Evolutionary conservation across 208 protist genomes (phyloP), one percentile per base, ranked within the genome.

Genomic region (Trypanosoma platydactyli): DNA sequence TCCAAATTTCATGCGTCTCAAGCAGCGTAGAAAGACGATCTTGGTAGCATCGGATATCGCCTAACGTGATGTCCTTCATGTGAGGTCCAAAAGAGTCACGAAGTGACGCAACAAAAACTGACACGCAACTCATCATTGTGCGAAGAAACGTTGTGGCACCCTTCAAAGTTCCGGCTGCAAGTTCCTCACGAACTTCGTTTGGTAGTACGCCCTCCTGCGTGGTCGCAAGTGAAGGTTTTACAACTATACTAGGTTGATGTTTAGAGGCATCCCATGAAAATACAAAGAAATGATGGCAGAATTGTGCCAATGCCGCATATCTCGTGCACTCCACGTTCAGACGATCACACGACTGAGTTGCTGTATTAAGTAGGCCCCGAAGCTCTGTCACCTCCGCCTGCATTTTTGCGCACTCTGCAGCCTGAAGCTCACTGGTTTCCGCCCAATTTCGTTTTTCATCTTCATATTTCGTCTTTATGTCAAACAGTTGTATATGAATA

Each of bases 401-500:
- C n/a, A 88, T 60, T 42, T 16, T 53, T 3, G 33, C 0, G 5
- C 29, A n/a, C 48, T 73, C 68, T 25, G 51, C 24, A 9, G 33
- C 29, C n/a, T 24, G 51, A 11, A 50, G 52, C 41, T 55, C 76
- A 45, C 40, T 48, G 53, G 51, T 61, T 25, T 11, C 22, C 22
- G 45, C 58, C 67, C 25, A 68, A 58, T 30, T 64, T 53, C 62
- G 73, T 38, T 64, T 29, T 16, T 64, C 49, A 41, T 85, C 76
- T 30, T 87, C 83, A 29, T 78, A 68, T 27, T 78, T 77, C 12
- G 67, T 86, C 54, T 82, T 77, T 49, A 77, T 30, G 6, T 76
- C 74, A 64, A 83, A 94, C 29, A 81, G 68, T 57, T 90, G 76
- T 38, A 84, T 84, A 54, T 90, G 85, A 51, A 94, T 68, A 49